These are phyloP conservation scores for Acacia concinna DNA, from an alignment of 331 rosid genomes.

Conservation along the genomic window DNA sequence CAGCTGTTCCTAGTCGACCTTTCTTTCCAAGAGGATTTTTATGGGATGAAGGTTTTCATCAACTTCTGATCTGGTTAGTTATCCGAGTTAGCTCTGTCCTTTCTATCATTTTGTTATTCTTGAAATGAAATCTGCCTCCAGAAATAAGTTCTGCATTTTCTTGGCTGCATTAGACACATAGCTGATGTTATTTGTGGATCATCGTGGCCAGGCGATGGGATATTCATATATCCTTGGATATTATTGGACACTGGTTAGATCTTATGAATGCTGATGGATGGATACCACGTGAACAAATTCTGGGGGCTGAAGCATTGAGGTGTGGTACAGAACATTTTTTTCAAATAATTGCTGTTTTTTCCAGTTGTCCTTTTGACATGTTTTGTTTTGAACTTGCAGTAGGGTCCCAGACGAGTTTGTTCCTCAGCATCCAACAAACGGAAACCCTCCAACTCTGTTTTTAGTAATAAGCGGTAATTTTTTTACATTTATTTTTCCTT, in stretches of 20 bases:
- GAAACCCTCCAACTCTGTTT: conserved; percentile 92
- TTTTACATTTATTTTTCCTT: conserved; percentile 14
- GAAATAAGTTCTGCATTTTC: conserved; percentile 21
- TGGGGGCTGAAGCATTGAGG: conserved; percentile 96
- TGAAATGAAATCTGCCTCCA: conserved; percentile 20
- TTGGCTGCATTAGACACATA: conserved; percentile 6
- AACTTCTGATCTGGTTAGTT: conserved; percentile 82
- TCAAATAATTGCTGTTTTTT: conserved; percentile 24
- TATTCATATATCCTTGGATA: conserved; percentile 75
- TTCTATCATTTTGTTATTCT: neutral
- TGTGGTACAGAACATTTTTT: conserved; percentile 33
- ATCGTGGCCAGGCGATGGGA: conserved; percentile 89
- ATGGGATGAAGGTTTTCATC: conserved; percentile 99
- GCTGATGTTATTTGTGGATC: conserved; percentile 1
- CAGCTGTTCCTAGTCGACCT: conserved; percentile 95
- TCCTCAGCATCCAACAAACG: conserved; percentile 89
- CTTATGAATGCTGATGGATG: conserved; percentile 95
- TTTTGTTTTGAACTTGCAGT: conserved; percentile 56
- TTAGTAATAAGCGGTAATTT: conserved; percentile 70
- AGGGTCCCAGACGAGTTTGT: conserved; percentile 86
- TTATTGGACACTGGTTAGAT: conserved; percentile 97
- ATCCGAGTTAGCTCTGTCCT: conserved; percentile 17
- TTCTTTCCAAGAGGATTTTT: conserved; percentile 96
- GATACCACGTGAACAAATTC: conserved; percentile 99
- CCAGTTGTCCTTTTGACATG: conserved; percentile 31